Conservation (phyloP, 192 early-diverging fungal species). For the Backusella tarrabulga region DNA sequence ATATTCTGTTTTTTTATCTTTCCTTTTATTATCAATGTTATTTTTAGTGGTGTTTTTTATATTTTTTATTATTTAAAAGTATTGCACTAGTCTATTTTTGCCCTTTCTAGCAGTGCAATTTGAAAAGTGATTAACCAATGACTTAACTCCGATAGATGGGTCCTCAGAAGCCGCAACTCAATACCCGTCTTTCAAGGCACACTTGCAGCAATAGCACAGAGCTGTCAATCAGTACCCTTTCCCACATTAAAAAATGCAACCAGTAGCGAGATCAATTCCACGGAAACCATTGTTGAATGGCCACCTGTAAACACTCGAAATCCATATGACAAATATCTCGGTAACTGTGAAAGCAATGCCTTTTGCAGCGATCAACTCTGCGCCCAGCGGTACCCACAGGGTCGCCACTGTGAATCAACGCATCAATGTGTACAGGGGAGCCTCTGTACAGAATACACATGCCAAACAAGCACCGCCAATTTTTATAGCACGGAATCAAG, state of each 20-base stretch:
- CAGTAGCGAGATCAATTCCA: neutral
- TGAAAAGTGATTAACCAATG: neutral
- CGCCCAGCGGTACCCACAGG: neutral
- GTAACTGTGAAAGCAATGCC: neutral
- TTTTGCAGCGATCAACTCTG: neutral
- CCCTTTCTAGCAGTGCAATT: neutral
- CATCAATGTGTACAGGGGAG: constrained; percentile 1
- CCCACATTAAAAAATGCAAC: neutral
- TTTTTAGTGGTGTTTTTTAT: neutral
- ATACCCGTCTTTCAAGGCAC: constrained; percentile 9
- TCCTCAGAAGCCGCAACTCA: neutral
- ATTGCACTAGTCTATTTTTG: neutral
- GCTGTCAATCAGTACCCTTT: neutral
- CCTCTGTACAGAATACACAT: neutral
- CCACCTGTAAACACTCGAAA: neutral
- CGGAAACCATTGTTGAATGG: constrained; percentile 3
- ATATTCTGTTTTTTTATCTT: neutral
- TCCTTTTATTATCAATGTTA: neutral
- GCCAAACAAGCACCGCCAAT: neutral
- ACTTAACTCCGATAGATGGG: constrained; percentile 4
- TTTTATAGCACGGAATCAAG: neutral
- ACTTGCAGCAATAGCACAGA: no score
- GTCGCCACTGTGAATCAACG: neutral
- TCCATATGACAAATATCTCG: neutral
- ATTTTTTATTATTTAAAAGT: neutral